phyloP scores from a whole-genome alignment of 306 rosid genomes.

The Corylus americana region DNA sequence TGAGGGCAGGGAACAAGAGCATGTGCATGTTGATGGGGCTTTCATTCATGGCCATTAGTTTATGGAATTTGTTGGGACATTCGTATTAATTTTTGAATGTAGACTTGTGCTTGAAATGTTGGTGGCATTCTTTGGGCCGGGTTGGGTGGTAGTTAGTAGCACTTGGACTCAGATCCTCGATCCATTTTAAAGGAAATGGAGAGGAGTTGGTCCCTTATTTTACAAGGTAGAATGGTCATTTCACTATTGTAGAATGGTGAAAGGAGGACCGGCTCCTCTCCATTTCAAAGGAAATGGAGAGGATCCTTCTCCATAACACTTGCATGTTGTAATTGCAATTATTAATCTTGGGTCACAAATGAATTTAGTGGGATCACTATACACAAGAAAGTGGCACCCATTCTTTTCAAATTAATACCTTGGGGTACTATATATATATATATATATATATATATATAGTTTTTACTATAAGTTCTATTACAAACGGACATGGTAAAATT shows the following conservation, averaged over 20 bases:
- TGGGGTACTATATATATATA: too few relatives aligned
- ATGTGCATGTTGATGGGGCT: constrained; percentile 77
- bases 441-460: too few relatives aligned
- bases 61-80: constrained; percentile 39
- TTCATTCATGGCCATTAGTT: constrained; percentile 52
- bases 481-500: too few relatives aligned
- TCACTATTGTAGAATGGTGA: too few relatives aligned
- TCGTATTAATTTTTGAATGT: constrained; percentile 41
- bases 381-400: constrained; percentile 10
- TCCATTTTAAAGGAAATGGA: too few relatives aligned
- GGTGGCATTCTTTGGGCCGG: constrained; percentile 19
- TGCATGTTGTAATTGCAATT: constrained; percentile 12
- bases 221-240: too few relatives aligned
- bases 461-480: too few relatives aligned
- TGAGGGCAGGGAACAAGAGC: constrained; percentile 70
- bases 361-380: constrained; percentile 27
- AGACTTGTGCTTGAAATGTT: constrained; percentile 44
- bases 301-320: neutral
- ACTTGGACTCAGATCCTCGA: too few relatives aligned
- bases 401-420: neutral
- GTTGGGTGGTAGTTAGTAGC: too few relatives aligned
- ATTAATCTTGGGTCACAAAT: neutral
- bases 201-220: too few relatives aligned
- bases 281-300: too few relatives aligned
- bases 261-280: too few relatives aligned